Conservation (phyloP, 2,329 filamentous ascomycete genomes). For the Neonectria hederae region DNA sequence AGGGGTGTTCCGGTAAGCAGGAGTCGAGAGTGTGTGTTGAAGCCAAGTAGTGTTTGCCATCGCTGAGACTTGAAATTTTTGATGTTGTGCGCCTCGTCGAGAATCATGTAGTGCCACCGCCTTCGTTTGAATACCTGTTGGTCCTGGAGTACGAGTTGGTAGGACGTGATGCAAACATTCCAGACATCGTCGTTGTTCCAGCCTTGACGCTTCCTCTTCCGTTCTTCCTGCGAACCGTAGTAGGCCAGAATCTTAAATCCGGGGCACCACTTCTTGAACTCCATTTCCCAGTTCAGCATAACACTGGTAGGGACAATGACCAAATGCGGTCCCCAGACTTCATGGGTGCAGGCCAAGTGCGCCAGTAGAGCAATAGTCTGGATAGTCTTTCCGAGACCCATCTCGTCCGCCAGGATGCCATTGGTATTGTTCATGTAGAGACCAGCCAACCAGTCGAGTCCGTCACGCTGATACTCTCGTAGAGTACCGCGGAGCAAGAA, state of each 20-base stretch:
- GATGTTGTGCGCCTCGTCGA: constrained; percentile 99
- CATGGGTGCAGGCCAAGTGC: constrained; percentile 88
- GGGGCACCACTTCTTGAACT: constrained; percentile 99
- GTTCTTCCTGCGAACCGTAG: constrained; percentile 93
- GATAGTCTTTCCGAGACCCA: constrained; percentile 98
- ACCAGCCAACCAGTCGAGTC: constrained; percentile 95
- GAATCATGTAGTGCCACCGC: constrained; percentile 96
- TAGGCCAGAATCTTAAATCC: constrained; percentile 98
- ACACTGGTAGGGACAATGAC: constrained; percentile 98
- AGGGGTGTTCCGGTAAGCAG: constrained; percentile 93
- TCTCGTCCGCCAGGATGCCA: constrained; percentile 96
- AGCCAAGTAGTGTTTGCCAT: constrained; percentile 94
- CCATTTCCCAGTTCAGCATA: constrained; percentile 99
- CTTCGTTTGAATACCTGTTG: constrained; percentile 92
- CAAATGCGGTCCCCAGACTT: constrained; percentile 94
- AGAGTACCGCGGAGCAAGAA: constrained; percentile 87
- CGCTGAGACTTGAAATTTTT: constrained; percentile 98
- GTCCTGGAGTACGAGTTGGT: constrained; percentile 94
- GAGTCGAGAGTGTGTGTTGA: constrained; percentile 88
- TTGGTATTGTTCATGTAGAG: constrained; percentile 94
- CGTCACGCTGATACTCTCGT: constrained; percentile 95
- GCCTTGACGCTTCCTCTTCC: constrained; percentile 87
- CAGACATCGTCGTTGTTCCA: constrained; percentile 95
- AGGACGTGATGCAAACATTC: constrained; percentile 98
- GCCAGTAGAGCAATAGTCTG: constrained; percentile 95